Conservation (phyloP, 768 basidiomycete species). For the Suillus paluster region DNA sequence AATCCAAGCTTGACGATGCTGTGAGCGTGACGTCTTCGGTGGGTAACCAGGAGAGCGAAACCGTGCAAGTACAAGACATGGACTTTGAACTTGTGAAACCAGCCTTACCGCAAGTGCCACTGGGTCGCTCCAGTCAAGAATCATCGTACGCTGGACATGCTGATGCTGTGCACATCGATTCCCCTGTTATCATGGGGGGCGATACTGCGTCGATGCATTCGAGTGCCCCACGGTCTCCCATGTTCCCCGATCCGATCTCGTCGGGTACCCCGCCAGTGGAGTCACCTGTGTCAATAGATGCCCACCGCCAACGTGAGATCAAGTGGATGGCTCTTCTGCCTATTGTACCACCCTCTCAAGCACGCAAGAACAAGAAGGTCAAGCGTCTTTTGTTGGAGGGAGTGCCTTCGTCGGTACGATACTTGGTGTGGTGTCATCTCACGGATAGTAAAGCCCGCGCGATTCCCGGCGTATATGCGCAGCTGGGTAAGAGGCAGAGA, state of each 20-base stretch:
- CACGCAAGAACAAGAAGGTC: constrained; percentile 81
- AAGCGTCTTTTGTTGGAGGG: constrained; percentile 74
- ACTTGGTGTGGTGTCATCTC: constrained; percentile 82
- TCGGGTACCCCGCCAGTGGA: constrained; percentile 16
- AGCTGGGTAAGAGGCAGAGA: constrained; percentile 58
- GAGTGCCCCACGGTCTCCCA: constrained; percentile 28
- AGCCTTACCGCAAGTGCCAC: constrained; percentile 44
- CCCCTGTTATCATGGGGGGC: constrained; percentile 33
- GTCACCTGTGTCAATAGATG: constrained; percentile 42
- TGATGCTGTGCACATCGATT: constrained; percentile 14
- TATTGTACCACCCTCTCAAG: constrained; percentile 58
- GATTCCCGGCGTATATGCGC: constrained; percentile 70
- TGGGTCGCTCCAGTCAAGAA: constrained; percentile 59
- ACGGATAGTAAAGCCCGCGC: constrained; percentile 76
- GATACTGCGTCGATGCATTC: constrained; percentile 50
- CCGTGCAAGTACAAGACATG: constrained; percentile 77
- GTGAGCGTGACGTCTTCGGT: constrained; percentile 25
- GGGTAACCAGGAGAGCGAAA: constrained; percentile 46
- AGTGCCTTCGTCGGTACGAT: constrained; percentile 83
- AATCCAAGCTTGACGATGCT: constrained; percentile 35
- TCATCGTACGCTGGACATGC: constrained; percentile 42
- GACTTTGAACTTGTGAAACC: constrained; percentile 82
- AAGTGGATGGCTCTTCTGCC: constrained; percentile 76
- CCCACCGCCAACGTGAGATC: constrained; percentile 75
- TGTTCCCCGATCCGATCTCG: constrained; percentile 18